A percentile compares a stretch with the other conserved stretches of the same genome.
Conservation (phyloP, 148 eudicot genomes). For the Polygonum maritimum region DNA sequence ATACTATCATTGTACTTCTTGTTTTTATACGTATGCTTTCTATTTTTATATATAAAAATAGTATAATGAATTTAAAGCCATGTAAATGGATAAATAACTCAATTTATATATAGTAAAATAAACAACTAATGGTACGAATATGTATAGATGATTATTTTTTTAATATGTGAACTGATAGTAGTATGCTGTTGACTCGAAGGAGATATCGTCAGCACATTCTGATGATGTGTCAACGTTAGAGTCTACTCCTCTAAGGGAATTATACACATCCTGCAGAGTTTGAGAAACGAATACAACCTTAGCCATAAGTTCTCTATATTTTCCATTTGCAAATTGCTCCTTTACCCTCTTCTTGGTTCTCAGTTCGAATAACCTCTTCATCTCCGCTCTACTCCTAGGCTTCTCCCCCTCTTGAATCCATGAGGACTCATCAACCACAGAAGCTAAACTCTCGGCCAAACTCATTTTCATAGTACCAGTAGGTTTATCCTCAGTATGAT, state of each 20-base stretch:
- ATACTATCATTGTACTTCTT: no score
- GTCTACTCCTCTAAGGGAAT: constrained; percentile 50
- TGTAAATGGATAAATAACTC: no score
- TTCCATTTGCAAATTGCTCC: constrained; percentile 57
- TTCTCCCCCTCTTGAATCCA: constrained; percentile 20
- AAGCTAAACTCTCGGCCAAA: constrained; percentile 63
- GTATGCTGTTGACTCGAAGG: constrained; percentile 62
- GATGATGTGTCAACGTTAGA: constrained; percentile 49
- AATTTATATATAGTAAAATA: no score
- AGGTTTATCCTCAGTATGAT: constrained; percentile 8
- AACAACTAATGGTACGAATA: no score
- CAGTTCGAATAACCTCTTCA: constrained; percentile 47
- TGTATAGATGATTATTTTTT: no score
- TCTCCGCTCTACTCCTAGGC: constrained; percentile 32
- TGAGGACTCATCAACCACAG: constrained; percentile 53
- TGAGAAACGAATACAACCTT: constrained; percentile 67
- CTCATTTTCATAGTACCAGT: constrained; percentile 25
- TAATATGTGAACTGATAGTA: no score
- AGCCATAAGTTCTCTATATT: constrained; percentile 44
- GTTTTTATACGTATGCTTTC: no score
- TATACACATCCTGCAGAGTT: constrained; percentile 72
- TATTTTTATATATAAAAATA: no score
- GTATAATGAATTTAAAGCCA: no score
- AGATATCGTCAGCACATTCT: constrained; percentile 22
- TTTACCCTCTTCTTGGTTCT: constrained; percentile 79